Evolutionary conservation across 345 rosid species (phyloP).

Genomic region (Lepidium didymum): DNA sequence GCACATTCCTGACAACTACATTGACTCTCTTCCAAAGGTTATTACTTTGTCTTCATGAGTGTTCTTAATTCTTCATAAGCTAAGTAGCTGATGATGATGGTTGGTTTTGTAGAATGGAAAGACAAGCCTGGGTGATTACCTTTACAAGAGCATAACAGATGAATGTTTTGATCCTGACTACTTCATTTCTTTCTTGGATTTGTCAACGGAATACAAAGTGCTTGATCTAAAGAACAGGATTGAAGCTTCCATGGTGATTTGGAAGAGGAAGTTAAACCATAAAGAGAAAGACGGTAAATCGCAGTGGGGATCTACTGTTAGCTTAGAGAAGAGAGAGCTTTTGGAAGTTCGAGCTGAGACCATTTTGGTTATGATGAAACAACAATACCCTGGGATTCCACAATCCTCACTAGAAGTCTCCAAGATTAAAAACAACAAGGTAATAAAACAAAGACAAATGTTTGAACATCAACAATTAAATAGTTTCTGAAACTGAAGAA

Average conservation of each 20-base stretch:
- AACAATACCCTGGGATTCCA: slow-evolving; percentile 68
- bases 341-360: slow-evolving; percentile 90
- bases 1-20: slow-evolving; percentile 80
- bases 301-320: slow-evolving; percentile 75
- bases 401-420: slow-evolving; percentile 80
- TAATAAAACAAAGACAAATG: not conserved
- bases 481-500: not conserved
- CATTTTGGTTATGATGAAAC: slow-evolving; percentile 63
- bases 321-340: slow-evolving; percentile 91
- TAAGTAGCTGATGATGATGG: not conserved
- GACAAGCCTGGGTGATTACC: slow-evolving; percentile 73
- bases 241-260: slow-evolving; percentile 92
- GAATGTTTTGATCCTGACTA: slow-evolving; percentile 73
- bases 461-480: not conserved
- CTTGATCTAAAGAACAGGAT: slow-evolving; percentile 86
- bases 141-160: slow-evolving; percentile 76
- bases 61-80: not conserved
- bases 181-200: slow-evolving; percentile 64
- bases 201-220: slow-evolving; percentile 74
- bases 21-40: slow-evolving; percentile 91
- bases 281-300: slow-evolving; percentile 77
- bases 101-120: slow-evolving; percentile 59
- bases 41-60: not conserved
- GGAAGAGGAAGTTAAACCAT: slow-evolving; percentile 76
- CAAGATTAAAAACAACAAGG: slow-evolving; percentile 76